Percentiles rank a stretch among this genome's conserved stretches.
Conservation (phyloP, 1,284 basidiomycete genomes). For the Cystobasidiaceae sp. region DNA sequence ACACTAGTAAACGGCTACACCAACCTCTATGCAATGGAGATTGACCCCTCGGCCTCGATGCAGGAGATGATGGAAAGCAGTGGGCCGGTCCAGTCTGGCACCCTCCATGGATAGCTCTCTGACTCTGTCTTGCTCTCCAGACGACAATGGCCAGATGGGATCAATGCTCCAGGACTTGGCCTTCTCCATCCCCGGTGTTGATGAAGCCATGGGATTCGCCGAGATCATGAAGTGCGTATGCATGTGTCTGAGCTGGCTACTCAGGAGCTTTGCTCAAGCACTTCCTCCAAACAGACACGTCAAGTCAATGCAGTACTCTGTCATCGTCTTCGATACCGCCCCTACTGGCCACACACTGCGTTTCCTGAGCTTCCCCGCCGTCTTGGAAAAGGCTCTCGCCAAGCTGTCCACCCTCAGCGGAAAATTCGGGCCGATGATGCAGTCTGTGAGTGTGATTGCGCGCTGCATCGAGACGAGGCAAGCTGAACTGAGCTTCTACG, state of each 20-base stretch:
- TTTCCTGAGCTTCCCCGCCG: constrained; percentile 95
- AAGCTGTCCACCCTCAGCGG: constrained; percentile 89
- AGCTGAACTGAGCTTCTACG: too few relatives aligned
- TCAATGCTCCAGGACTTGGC: constrained; percentile 99
- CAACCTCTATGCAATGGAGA: constrained; percentile 98
- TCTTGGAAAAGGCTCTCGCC: constrained; percentile 93
- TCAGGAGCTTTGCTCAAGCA: too few relatives aligned
- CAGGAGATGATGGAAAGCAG: constrained; percentile 99
- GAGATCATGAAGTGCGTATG: constrained; percentile 99
- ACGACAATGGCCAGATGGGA: constrained; percentile 84
- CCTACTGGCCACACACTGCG: constrained; percentile 97
- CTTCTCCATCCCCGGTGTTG: constrained; percentile 97
- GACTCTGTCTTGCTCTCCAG: constrained; percentile 52
- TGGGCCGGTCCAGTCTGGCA: constrained; percentile 54
- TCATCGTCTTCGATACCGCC: constrained; percentile 98
- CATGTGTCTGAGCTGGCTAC: too few relatives aligned
- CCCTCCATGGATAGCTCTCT: too few relatives aligned
- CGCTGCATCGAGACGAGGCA: too few relatives aligned
- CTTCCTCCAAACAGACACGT: constrained; percentile 73
- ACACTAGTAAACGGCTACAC: constrained; percentile 98
- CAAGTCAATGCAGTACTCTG: constrained; percentile 99
- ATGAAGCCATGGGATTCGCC: constrained; percentile 99
- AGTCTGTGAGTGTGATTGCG: constrained; percentile 56
- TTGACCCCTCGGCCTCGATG: constrained; percentile 92
- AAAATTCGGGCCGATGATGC: constrained; percentile 94